Conservation (phyloP, 2,329 filamentous ascomycete species). For the Arthrobotrys musiformis region DNA sequence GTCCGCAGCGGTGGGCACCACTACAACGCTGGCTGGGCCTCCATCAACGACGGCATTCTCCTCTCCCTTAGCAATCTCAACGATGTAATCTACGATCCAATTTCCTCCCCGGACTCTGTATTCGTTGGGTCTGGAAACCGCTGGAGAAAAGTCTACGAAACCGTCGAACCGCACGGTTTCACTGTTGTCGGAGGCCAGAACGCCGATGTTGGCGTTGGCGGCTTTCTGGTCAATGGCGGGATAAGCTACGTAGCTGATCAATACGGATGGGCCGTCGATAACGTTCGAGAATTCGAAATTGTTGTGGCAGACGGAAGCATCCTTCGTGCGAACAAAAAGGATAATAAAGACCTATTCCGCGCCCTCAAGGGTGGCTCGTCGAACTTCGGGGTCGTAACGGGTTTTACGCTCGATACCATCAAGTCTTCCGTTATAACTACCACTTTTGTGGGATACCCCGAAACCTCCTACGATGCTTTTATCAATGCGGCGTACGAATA, state of each 20-base stretch:
- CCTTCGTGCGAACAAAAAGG: conserved; percentile 64
- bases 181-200: conserved; percentile 65
- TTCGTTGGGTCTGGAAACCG: conserved; percentile 65
- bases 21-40: conserved; percentile 65
- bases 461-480: conserved; percentile 7
- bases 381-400: conserved; percentile 62
- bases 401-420: conserved; percentile 51
- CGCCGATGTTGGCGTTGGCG: conserved; percentile 64
- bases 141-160: conserved; percentile 65
- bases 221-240: conserved; percentile 65
- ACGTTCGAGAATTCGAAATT: conserved; percentile 66
- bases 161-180: conserved; percentile 63
- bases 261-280: conserved; percentile 68
- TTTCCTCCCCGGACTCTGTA: conserved; percentile 62
- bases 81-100: conserved; percentile 60
- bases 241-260: conserved; percentile 66
- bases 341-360: conserved; percentile 64
- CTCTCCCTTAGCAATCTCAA: conserved; percentile 66
- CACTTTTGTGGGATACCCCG: not conserved
- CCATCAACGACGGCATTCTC: conserved; percentile 67
- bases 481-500: conserved; percentile 8
- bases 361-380: conserved; percentile 60
- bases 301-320: conserved; percentile 68
- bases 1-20: conserved; percentile 70
- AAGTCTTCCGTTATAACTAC: not conserved